A percentile compares a stretch with the other conserved stretches of the same genome.
Conservation (phyloP, 2,329 filamentous ascomycete species). For the Tympanopsis confertula region DNA sequence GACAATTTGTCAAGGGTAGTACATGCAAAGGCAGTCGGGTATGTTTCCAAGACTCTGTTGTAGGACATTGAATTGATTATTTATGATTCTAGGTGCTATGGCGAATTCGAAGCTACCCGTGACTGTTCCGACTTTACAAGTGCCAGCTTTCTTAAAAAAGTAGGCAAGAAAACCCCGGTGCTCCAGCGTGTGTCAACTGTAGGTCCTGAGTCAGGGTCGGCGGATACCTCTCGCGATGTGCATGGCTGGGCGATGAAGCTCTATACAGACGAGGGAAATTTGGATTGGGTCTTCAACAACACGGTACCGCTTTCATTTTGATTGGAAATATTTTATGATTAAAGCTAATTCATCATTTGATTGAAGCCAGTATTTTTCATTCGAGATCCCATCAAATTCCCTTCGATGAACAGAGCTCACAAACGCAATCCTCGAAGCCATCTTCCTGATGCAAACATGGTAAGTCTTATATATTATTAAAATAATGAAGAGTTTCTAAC, state of each 20-base stretch:
- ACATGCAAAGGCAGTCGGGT: constrained; percentile 32
- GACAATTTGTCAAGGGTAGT: constrained; percentile 22
- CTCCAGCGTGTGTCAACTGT: neutral
- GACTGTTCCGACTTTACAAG: constrained; percentile 43
- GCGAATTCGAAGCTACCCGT: constrained; percentile 47
- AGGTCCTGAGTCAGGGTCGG: neutral
- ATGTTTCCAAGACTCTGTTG: too few species aligned
- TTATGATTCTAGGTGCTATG: constrained; percentile 34
- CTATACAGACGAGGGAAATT: neutral
- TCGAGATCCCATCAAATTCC: constrained; percentile 28
- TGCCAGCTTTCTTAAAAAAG: constrained; percentile 36
- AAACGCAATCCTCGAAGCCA: constrained; percentile 16
- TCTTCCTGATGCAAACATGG: constrained; percentile 21
- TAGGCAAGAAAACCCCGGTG: constrained; percentile 36
- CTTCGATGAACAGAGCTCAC: constrained; percentile 18
- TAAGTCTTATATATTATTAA: constrained; percentile 6
- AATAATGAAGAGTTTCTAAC: neutral
- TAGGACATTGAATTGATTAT: too few species aligned
- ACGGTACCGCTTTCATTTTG: too few species aligned
- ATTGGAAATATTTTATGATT: too few species aligned
- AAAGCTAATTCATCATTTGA: too few species aligned
- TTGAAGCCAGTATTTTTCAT: constrained; percentile 31
- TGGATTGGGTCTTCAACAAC: neutral
- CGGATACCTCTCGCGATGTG: neutral
- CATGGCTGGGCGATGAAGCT: neutral